Conservation (phyloP, 352 stramenopile genomes). For the Phytophthora citrophthora region DNA sequence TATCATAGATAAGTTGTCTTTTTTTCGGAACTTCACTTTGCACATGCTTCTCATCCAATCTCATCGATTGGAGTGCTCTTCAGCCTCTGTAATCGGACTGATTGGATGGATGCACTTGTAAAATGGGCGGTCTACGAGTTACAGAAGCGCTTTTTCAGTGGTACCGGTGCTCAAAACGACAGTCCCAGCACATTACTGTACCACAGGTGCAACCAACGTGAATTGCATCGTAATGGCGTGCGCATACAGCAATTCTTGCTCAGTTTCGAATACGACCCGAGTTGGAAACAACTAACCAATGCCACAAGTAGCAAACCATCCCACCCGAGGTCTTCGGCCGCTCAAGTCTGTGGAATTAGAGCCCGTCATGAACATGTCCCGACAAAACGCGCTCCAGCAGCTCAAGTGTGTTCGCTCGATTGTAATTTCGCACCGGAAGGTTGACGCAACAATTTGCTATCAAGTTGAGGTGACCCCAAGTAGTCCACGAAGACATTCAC, state of each 20-base stretch:
- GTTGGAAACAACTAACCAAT: neutral
- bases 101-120: neutral
- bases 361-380: neutral
- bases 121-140: too few relatives aligned
- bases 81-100: neutral
- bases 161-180: too few relatives aligned
- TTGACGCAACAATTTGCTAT: neutral
- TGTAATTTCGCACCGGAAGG: neutral
- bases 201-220: too few relatives aligned
- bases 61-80: neutral
- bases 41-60: neutral
- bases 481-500: neutral
- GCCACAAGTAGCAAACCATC: neutral
- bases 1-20: too few relatives aligned
- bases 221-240: neutral
- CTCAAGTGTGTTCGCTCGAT: neutral
- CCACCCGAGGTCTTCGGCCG: neutral
- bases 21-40: too few relatives aligned
- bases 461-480: neutral
- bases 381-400: constrained; percentile 1
- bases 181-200: too few relatives aligned
- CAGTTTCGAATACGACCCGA: neutral
- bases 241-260: neutral
- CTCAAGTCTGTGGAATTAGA: constrained; percentile 1
- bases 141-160: too few relatives aligned